Evolutionary conservation across 768 basidiomycete species (phyloP).

Genomic region (Boletellus sp.): DNA sequence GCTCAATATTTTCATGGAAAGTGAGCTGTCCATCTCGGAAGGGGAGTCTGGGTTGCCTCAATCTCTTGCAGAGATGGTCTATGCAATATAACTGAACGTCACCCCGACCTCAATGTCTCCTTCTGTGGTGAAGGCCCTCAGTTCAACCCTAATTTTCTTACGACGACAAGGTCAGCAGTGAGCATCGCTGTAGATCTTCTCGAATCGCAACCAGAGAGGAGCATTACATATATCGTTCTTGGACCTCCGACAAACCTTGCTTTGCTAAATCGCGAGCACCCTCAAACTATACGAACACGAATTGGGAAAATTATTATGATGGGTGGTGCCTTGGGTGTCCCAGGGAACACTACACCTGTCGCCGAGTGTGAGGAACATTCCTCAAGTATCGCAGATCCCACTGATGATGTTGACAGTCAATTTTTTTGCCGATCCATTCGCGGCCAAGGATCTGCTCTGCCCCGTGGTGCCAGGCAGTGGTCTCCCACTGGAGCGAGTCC

Average conservation of each 20-base stretch:
- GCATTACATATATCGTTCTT: constrained; percentile 67
- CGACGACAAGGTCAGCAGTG: constrained; percentile 44
- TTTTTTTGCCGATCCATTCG: constrained; percentile 84
- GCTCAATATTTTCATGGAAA: constrained; percentile 86
- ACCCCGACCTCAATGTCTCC: constrained; percentile 56
- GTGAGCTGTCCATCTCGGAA: constrained; percentile 32
- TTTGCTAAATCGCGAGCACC: constrained; percentile 52
- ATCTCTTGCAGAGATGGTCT: constrained; percentile 58
- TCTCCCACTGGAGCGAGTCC: constrained; percentile 62
- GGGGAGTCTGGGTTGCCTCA: constrained; percentile 1
- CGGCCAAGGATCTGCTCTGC: constrained; percentile 65
- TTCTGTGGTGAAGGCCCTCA: constrained; percentile 3
- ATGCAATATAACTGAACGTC: constrained; percentile 53
- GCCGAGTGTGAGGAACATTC: constrained; percentile 67
- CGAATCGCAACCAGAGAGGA: constrained; percentile 44
- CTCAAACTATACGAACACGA: constrained; percentile 47
- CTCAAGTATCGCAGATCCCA: too few relatives aligned
- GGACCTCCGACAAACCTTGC: constrained; percentile 84
- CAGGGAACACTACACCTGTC: constrained; percentile 77
- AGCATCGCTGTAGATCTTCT: constrained; percentile 58
- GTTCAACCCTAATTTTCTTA: constrained; percentile 43
- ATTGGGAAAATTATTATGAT: constrained; percentile 81
- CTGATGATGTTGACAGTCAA: constrained; percentile 50
- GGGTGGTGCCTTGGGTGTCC: constrained; percentile 92
- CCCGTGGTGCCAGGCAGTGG: constrained; percentile 37